These are phyloP conservation scores for Sarocladiaceae sp. DNA, from an alignment of 2,329 filamentous ascomycete species.

Conservation along the genomic window DNA sequence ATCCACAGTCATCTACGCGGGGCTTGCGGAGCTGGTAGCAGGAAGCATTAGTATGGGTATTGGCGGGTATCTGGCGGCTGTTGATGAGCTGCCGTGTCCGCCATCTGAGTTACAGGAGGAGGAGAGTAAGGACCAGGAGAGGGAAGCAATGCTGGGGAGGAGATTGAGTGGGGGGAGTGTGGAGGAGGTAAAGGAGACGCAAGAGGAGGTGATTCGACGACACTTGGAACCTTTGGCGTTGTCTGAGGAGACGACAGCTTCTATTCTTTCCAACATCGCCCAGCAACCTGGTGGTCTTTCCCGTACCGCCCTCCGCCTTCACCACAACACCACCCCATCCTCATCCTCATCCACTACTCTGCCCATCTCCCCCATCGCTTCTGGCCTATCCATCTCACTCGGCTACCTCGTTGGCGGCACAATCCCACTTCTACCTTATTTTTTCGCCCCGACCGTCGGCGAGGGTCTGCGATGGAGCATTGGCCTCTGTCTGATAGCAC, in stretches of 20 bases:
- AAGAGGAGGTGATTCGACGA: constrained; percentile 20
- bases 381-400: constrained; percentile 52
- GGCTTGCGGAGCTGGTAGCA: constrained; percentile 63
- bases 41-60: constrained; percentile 70
- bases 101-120: not conserved
- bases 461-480: constrained; percentile 46
- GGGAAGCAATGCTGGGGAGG: constrained; percentile 18
- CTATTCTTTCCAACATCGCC: constrained; percentile 21
- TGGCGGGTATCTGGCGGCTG: constrained; percentile 60
- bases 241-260: constrained; percentile 14
- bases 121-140: constrained; percentile 16
- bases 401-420: constrained; percentile 59
- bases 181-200: not conserved
- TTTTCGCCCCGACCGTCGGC: constrained; percentile 38
- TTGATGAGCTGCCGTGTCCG: constrained; percentile 23
- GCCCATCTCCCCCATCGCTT: constrained; percentile 33
- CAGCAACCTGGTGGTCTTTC: constrained; percentile 24
- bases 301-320: constrained; percentile 16
- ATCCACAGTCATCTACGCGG: constrained; percentile 59
- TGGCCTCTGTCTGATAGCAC: constrained; percentile 43
- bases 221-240: constrained; percentile 28
- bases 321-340: constrained; percentile 4
- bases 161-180: constrained; percentile 10
- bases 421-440: constrained; percentile 57
- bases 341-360: constrained; percentile 9